Evolutionary conservation across 78 protist genomes (phyloP).

Genomic region (Dictyostelium purpureum): DNA sequence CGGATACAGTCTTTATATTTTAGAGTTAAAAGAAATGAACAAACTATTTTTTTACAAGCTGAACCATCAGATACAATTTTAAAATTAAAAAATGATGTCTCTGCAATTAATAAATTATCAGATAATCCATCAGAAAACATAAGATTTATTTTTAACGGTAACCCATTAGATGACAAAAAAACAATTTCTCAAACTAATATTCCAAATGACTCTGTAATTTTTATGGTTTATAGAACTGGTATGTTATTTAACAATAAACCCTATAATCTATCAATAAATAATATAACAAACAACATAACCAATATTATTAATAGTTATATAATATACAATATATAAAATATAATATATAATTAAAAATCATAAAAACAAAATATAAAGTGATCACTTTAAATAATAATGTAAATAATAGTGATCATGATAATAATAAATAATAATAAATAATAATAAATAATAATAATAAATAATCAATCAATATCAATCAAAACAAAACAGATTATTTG

Average conservation of each 20-base stretch:
- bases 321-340: not conserved
- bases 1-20: constrained; percentile 33
- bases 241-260: not conserved
- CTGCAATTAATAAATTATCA: constrained; percentile 18
- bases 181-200: constrained; percentile 14
- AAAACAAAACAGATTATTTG: too few relatives aligned
- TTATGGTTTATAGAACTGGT: constrained; percentile 63
- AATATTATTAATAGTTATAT: not conserved
- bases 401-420: not conserved
- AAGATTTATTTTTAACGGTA: constrained; percentile 10
- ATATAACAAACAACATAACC: too few relatives aligned
- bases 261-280: not conserved
- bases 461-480: not conserved
- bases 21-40: constrained; percentile 56
- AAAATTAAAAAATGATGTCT: constrained; percentile 34
- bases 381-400: not conserved
- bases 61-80: constrained; percentile 36
- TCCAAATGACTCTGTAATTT: constrained; percentile 53
- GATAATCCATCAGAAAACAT: constrained; percentile 25
- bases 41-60: constrained; percentile 63
- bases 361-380: too few relatives aligned
- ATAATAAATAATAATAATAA: not conserved
- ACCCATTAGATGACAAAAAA: constrained; percentile 38
- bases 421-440: not conserved
- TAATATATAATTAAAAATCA: too few relatives aligned